Base-by-base conservation (phyloP, 1,284 basidiomycete species). In the Moesziomyces globuligerus region DNA sequence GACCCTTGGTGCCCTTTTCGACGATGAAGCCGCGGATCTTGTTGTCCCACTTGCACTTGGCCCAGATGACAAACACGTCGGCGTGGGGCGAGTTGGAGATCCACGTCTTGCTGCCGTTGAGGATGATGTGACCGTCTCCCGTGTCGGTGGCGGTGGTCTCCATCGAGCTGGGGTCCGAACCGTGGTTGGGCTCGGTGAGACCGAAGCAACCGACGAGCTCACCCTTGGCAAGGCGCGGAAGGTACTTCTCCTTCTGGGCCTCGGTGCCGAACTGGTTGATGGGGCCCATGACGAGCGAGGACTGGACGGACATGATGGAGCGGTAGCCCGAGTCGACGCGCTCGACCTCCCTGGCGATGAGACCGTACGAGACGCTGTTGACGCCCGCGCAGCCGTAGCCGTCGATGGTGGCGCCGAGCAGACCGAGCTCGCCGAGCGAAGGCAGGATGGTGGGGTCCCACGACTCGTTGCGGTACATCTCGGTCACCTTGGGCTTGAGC, bases 251-350 rank as follows among this genome's bases (percentile, higher is more conserved):
- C 85, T 94, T 95, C 84, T 98, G 93, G 36, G 88, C 89, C 25
- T 93, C 90, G 0, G 89, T 89, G 2, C 95, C 94, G 82, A 95
- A 98, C 77, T 91, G 91, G 83, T 72, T 86, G 81, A 98, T 97
- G 4, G 95, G 93, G 80, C 95, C 92, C 94, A 98, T 98, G n/a
- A 95, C 93, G 29, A 98, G 87, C 6, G 93, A 95, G 0, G 91
- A 93, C 83, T 98, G 95, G 1, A 98, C 95, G 25, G 92, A 94
- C 81, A 94, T 90, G n/a, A 90, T 94, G 6, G 91, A 94, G 32
- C 94, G 90, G 82, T 96, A 98, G 3, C 95, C 95, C 1, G 93
- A 96, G 83, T 98, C 95, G 37, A 98, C 89, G 50, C 92, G 86
- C 84, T 98, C 94, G 5, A 98, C 90, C 82, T 97, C 94, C 43